Percentiles rank a stretch among this genome's conserved stretches.
Evolutionary conservation across 306 rosid genomes (phyloP).

Genomic region (Prunus mume): DNA sequence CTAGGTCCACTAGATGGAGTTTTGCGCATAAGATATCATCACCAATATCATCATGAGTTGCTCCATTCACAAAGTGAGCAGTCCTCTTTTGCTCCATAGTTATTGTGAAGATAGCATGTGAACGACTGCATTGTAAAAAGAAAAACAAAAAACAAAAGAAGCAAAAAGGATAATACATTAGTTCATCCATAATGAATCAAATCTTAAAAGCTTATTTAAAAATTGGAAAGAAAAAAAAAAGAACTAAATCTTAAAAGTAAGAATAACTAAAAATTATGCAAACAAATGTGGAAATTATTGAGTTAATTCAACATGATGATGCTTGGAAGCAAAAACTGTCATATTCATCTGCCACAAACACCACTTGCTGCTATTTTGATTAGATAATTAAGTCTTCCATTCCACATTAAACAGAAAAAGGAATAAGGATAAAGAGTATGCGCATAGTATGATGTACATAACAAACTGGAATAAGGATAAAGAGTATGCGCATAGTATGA

Average conservation of each 20-base stretch:
- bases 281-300: neutral
- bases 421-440: neutral
- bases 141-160: neutral
- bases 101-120: constrained; percentile 95
- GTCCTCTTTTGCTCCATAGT: constrained; percentile 84
- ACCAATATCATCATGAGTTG: constrained; percentile 46
- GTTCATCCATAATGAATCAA: neutral
- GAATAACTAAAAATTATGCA: neutral
- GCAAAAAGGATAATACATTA: neutral
- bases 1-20: constrained; percentile 88
- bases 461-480: neutral
- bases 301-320: neutral
- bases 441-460: neutral
- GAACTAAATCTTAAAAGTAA: neutral
- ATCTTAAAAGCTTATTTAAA: no score
- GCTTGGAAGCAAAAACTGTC: neutral
- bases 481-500: neutral
- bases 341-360: neutral
- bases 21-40: constrained; percentile 87
- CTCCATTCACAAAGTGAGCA: constrained; percentile 16
- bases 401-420: neutral
- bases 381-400: neutral
- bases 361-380: neutral
- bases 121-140: constrained; percentile 49
- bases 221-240: no score